Conservation (phyloP, 805 yeast genomes). For the Candida vartiovaarae region DNA sequence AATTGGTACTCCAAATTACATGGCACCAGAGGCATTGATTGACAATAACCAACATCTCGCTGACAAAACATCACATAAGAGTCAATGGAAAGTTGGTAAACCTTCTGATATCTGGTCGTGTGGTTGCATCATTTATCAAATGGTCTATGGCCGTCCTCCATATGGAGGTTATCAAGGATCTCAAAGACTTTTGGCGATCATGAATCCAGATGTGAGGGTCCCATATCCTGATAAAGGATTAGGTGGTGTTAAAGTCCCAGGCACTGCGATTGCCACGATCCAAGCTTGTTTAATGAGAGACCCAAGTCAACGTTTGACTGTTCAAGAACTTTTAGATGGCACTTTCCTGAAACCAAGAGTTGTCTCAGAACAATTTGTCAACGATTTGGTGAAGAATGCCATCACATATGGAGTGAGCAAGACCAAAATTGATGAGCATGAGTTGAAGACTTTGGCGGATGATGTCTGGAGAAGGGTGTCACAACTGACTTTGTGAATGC, state of each 20-base stretch:
- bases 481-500: conserved; percentile 11
- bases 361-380: conserved; percentile 58
- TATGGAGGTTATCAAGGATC: conserved; percentile 73
- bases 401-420: conserved; percentile 59
- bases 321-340: conserved; percentile 51
- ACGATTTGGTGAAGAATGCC: conserved; percentile 69
- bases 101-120: conserved; percentile 98
- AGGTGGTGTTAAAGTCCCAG: conserved; percentile 59
- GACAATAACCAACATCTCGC: conserved; percentile 38
- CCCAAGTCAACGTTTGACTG: conserved; percentile 60
- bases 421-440: conserved; percentile 36
- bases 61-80: conserved; percentile 20
- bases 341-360: conserved; percentile 70
- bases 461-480: conserved; percentile 49
- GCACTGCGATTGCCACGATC: conserved; percentile 63
- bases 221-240: conserved; percentile 56
- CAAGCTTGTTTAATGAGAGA: conserved; percentile 64
- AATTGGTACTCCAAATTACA: conserved; percentile 93
- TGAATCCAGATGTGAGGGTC: conserved; percentile 73
- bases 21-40: conserved; percentile 94
- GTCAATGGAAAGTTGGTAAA: conserved; percentile 72
- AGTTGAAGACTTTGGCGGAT: conserved; percentile 40
- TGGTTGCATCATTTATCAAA: conserved; percentile 92
- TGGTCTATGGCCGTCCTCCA: conserved; percentile 92
- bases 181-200: conserved; percentile 74